Evolutionary conservation across 371 early-diverging fungal species (phyloP).

Genomic region (Catenaria anguillulae): DNA sequence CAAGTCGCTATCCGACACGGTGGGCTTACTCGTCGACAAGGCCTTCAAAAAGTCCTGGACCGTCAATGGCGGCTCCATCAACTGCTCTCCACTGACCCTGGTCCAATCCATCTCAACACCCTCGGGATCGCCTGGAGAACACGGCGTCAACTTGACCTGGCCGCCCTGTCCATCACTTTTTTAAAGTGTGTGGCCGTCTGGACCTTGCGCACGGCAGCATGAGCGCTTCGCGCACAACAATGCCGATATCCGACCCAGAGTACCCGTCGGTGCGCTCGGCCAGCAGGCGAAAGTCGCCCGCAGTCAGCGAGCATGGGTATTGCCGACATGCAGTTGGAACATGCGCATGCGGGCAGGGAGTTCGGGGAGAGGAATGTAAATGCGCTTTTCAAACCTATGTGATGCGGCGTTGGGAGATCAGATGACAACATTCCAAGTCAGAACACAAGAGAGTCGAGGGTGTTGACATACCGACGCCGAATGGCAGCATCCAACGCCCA

Average conservation of each 20-base stretch:
- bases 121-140: slow-evolving; percentile 83
- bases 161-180: slow-evolving; percentile 30
- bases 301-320: slow-evolving; percentile 65
- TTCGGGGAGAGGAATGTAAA: slow-evolving; percentile 92
- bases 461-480: slow-evolving; percentile 66
- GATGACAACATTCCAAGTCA: background rate
- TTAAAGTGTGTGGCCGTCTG: slow-evolving; percentile 93
- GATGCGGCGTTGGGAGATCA: background rate
- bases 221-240: slow-evolving; percentile 84
- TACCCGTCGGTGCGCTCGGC: slow-evolving; percentile 76
- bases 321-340: slow-evolving; percentile 80
- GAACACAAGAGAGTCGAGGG: no score
- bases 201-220: slow-evolving; percentile 92
- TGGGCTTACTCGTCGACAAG: slow-evolving; percentile 57
- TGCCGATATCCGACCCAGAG: slow-evolving; percentile 88
- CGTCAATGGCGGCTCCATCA: slow-evolving; percentile 80
- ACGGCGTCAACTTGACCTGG: slow-evolving; percentile 51
- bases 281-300: slow-evolving; percentile 52
- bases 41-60: slow-evolving; percentile 72
- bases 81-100: slow-evolving; percentile 63
- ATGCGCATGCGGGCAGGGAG: slow-evolving; percentile 68
- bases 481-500: slow-evolving; percentile 92
- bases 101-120: slow-evolving; percentile 84
- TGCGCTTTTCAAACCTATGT: slow-evolving; percentile 89
- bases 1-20: slow-evolving; percentile 71